A percentile compares a stretch with the other conserved stretches of the same genome.
These are phyloP conservation scores for Aspergillus sojae DNA, from an alignment of 2,329 filamentous ascomycete species.

Conservation along the genomic window DNA sequence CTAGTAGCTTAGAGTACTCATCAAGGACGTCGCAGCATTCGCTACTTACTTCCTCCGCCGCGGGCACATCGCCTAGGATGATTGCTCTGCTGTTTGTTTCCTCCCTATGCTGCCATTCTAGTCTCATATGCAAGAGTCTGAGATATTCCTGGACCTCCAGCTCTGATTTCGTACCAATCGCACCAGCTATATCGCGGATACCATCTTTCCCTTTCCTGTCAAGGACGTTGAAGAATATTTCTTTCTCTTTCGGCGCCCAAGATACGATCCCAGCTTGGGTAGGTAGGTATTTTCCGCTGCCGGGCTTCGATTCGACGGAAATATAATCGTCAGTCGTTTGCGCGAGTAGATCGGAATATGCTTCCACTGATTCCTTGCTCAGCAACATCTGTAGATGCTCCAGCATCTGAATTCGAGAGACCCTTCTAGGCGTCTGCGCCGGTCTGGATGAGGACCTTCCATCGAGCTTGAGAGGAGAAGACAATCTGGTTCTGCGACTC, in stretches of 20 bases:
- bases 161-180: slow-evolving; percentile 71
- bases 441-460: slow-evolving; percentile 5
- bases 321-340: slow-evolving; percentile 52
- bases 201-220: slow-evolving; percentile 66
- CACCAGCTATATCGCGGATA: slow-evolving; percentile 61
- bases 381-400: slow-evolving; percentile 26
- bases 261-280: slow-evolving; percentile 68
- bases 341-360: slow-evolving; percentile 58
- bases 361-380: slow-evolving; percentile 50
- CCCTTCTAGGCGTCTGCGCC: slow-evolving; percentile 1
- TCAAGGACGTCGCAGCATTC: slow-evolving; percentile 70
- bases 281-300: slow-evolving; percentile 32
- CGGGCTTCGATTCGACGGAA: slow-evolving; percentile 10
- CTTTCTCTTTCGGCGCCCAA: slow-evolving; percentile 76
- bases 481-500: background rate
- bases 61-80: slow-evolving; percentile 62
- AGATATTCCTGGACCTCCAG: slow-evolving; percentile 75
- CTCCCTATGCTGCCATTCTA: slow-evolving; percentile 44
- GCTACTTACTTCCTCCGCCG: slow-evolving; percentile 71
- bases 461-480: background rate
- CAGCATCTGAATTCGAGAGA: slow-evolving; percentile 16
- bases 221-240: slow-evolving; percentile 67
- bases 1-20: slow-evolving; percentile 66
- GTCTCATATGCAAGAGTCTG: slow-evolving; percentile 58
- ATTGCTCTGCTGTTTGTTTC: slow-evolving; percentile 41